Percentiles rank a stretch among this genome's conserved stretches.
Conservation (phyloP, 345 rosid genomes). For the Eucalyptus tenuipes region DNA sequence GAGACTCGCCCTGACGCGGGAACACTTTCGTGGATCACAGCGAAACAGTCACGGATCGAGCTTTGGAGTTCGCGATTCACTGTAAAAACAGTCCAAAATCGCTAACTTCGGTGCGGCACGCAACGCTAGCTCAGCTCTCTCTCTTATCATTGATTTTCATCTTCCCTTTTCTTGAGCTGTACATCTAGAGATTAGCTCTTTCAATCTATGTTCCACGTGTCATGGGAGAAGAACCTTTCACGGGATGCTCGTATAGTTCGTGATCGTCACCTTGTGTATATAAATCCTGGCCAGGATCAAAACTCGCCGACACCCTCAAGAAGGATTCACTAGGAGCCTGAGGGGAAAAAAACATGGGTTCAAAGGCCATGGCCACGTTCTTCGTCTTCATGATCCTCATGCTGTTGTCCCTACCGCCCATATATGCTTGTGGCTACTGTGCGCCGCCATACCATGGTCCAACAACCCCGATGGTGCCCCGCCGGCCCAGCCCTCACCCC, state of each 20-base stretch:
- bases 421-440: conserved; percentile 1
- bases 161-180: background rate
- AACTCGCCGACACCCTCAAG: background rate
- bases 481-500: background rate
- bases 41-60: background rate
- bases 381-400: conserved; percentile 1
- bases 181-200: background rate
- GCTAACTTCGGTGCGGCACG: background rate
- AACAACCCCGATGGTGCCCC: background rate
- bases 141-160: background rate
- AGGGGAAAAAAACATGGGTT: background rate
- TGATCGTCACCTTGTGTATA: background rate
- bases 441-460: background rate
- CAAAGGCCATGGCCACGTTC: background rate
- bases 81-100: background rate
- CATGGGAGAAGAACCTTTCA: background rate
- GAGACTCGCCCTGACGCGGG: background rate
- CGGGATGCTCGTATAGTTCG: background rate
- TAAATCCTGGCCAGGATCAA: background rate
- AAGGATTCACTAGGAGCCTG: background rate
- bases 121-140: background rate
- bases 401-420: conserved; percentile 3
- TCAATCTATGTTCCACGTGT: background rate
- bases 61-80: background rate
- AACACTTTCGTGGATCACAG: background rate